Conservation (phyloP, 2,329 filamentous ascomycete species). For the Diaporthe velutina region DNA sequence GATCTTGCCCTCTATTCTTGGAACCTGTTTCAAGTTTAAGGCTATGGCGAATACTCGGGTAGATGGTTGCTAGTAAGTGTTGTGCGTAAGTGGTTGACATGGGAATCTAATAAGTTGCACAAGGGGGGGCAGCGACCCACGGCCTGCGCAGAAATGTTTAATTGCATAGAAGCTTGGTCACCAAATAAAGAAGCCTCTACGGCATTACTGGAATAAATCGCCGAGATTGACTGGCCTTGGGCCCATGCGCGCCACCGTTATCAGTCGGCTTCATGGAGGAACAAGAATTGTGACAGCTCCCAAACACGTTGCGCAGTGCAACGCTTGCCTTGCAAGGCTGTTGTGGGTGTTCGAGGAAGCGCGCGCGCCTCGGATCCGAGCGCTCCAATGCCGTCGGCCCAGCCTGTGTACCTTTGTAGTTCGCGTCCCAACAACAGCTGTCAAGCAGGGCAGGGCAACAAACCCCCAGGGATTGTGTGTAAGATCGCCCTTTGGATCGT, state of each 20-base stretch:
- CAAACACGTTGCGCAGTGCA: conserved; percentile 13
- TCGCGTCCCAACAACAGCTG: conserved; percentile 4
- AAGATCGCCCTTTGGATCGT: conserved; percentile 27
- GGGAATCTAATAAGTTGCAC: not conserved
- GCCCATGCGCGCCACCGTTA: not conserved
- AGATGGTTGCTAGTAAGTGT: not conserved
- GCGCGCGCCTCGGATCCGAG: conserved; percentile 27
- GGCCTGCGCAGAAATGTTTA: not conserved
- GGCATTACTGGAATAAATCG: not conserved
- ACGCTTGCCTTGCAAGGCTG: conserved; percentile 4
- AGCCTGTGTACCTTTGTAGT: not conserved
- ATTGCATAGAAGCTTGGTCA: conserved; percentile 23
- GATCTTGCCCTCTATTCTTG: conserved; percentile 17
- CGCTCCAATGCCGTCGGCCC: not conserved
- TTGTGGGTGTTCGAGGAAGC: conserved; percentile 12
- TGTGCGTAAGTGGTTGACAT: not conserved
- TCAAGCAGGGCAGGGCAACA: not conserved
- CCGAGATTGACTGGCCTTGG: conserved; percentile 1
- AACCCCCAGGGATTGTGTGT: not conserved
- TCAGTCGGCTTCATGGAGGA: not conserved
- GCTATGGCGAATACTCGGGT: not conserved
- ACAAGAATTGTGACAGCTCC: conserved; percentile 10
- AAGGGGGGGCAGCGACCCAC: not conserved
- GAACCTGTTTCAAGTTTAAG: conserved; percentile 12
- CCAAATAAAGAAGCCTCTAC: not conserved